Percentiles rank a stretch among this genome's conserved stretches.
Evolutionary conservation across 1,284 basidiomycete genomes (phyloP).

Genomic region (Ustilago crameri): DNA sequence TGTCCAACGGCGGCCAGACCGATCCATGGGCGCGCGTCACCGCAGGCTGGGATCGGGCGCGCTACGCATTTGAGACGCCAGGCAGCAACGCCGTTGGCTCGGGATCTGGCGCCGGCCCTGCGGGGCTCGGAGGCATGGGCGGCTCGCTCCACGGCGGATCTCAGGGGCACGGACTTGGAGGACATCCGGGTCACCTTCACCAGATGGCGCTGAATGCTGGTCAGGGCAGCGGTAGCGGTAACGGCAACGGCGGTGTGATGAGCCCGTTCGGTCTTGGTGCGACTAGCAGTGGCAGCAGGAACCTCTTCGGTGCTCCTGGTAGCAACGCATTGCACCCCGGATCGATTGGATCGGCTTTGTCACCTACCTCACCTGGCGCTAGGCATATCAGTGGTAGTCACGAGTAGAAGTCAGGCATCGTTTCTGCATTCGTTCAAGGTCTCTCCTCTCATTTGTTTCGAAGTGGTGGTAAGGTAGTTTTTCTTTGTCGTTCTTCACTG

Average conservation of each 20-base stretch:
- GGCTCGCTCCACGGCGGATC: constrained; percentile 22
- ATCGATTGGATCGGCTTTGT: constrained; percentile 44
- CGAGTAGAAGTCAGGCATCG: constrained; percentile 16
- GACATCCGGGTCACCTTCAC: constrained; percentile 18
- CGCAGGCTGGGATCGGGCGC: constrained; percentile 62
- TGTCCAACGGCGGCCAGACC: constrained; percentile 24
- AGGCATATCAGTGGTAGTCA: constrained; percentile 35
- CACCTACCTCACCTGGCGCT: constrained; percentile 39
- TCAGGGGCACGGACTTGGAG: constrained; percentile 20
- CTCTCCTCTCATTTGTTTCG: neutral
- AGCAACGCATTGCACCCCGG: constrained; percentile 32
- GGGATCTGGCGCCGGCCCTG: constrained; percentile 12
- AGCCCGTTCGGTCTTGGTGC: constrained; percentile 39
- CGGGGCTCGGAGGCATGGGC: constrained; percentile 19
- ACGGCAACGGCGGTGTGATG: constrained; percentile 17
- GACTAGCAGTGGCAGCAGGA: constrained; percentile 31
- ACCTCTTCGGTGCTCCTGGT: constrained; percentile 44
- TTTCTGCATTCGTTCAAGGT: neutral
- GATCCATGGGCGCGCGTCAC: constrained; percentile 53
- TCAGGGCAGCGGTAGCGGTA: constrained; percentile 14
- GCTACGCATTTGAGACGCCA: constrained; percentile 64
- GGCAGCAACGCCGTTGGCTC: constrained; percentile 20
- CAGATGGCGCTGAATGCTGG: constrained; percentile 1
- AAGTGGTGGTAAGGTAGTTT: neutral
- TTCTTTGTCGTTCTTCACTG: constrained; percentile 2